A percentile compares a stretch with the other conserved stretches of the same genome.
Conservation (phyloP, 768 basidiomycete species). For the Daedalea quercina region DNA sequence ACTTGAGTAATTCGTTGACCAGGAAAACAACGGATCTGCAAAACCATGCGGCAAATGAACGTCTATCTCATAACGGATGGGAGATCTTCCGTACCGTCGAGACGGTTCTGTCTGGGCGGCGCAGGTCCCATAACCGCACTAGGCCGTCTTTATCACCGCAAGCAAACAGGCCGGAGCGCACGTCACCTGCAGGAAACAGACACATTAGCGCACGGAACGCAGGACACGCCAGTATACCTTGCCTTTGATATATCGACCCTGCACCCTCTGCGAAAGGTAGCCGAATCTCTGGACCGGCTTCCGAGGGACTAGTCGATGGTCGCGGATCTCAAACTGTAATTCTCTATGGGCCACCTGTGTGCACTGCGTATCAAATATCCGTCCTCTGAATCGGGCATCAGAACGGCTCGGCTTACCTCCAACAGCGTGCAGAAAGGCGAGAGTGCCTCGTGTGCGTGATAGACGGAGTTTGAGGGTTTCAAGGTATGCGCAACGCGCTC, state of each 20-base stretch:
- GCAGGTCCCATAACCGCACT: constrained; percentile 43
- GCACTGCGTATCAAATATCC: neutral
- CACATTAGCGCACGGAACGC: neutral
- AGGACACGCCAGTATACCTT: constrained; percentile 1
- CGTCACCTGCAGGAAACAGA: constrained; percentile 10
- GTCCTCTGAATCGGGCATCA: neutral
- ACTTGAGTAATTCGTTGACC: constrained; percentile 34
- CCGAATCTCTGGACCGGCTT: constrained; percentile 38
- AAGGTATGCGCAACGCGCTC: constrained; percentile 35
- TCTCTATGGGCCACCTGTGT: constrained; percentile 42
- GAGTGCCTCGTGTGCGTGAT: constrained; percentile 33
- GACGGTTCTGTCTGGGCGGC: constrained; percentile 25
- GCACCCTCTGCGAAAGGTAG: constrained; percentile 27
- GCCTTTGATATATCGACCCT: constrained; percentile 43
- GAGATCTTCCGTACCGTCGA: constrained; percentile 17
- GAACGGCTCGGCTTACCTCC: constrained; percentile 28
- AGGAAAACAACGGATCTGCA: constrained; percentile 29
- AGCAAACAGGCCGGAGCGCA: constrained; percentile 27
- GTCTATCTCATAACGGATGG: neutral
- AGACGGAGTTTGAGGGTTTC: constrained; percentile 36
- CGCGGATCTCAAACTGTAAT: constrained; percentile 46
- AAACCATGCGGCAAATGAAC: neutral
- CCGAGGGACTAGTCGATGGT: constrained; percentile 32
- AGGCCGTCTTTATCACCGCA: constrained; percentile 37
- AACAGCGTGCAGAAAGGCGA: constrained; percentile 35